Evolutionary conservation across 2,329 filamentous ascomycete genomes (phyloP).

Genomic region (Intubia oerlemansii): DNA sequence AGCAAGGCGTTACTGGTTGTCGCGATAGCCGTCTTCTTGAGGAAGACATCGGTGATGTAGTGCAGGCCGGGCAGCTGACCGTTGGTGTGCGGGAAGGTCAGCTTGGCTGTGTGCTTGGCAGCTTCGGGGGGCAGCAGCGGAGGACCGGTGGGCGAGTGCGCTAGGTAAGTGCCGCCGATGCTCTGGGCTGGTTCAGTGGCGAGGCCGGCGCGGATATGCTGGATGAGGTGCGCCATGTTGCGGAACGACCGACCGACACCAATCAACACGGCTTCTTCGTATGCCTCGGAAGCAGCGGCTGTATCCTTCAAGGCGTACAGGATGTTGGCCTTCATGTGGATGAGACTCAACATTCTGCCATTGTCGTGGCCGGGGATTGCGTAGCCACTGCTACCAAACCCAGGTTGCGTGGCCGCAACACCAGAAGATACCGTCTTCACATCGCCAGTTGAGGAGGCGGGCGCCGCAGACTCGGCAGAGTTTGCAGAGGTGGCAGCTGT

Average conservation of each 20-base stretch:
- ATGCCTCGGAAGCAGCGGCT: conserved; percentile 59
- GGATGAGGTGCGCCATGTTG: conserved; percentile 60
- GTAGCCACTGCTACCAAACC: conserved; percentile 67
- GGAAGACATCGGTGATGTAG: conserved; percentile 46
- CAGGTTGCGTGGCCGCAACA: conserved; percentile 13
- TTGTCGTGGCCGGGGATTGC: conserved; percentile 71
- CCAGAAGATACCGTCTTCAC: too few relatives aligned
- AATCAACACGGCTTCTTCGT: conserved; percentile 86
- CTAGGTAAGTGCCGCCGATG: conserved; percentile 3
- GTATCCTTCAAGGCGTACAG: conserved; percentile 78
- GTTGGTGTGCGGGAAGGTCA: conserved; percentile 59
- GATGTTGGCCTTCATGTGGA: conserved; percentile 98
- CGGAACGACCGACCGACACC: conserved; percentile 50
- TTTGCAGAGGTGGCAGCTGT: too few relatives aligned
- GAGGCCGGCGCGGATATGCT: conserved; percentile 52
- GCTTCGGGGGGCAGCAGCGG: conserved; percentile 66
- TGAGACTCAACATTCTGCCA: conserved; percentile 74
- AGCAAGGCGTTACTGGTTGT: conserved; percentile 91
- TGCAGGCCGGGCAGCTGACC: conserved; percentile 58
- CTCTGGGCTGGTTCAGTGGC: conserved; percentile 18
- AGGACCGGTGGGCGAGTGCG: conserved; percentile 26
- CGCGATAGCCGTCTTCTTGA: conserved; percentile 62
- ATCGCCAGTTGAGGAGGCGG: too few relatives aligned
- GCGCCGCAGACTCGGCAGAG: too few relatives aligned
- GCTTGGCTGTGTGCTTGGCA: conserved; percentile 59